These are phyloP conservation scores for Hylodesmum podocarpum DNA, from an alignment of 306 rosid species.

Conservation along the genomic window DNA sequence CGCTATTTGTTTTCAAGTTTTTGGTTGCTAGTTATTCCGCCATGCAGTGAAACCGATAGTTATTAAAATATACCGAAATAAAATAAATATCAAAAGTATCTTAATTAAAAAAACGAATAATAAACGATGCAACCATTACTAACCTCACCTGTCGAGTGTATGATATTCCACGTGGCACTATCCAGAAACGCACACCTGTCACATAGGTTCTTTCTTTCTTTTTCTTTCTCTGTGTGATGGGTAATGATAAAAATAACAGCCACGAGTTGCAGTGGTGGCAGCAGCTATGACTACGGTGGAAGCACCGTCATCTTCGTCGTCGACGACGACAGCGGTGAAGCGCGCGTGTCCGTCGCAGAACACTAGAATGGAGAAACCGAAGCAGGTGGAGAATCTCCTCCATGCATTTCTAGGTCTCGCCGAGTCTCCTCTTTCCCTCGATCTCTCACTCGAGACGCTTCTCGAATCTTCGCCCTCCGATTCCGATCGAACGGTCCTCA, in stretches of 20 bases:
- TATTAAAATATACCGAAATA: not conserved
- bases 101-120: not conserved
- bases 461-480: slow-evolving; percentile 60
- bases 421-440: slow-evolving; percentile 50
- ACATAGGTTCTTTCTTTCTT: not conserved
- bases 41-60: not conserved
- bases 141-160: not conserved
- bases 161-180: not conserved
- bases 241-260: not conserved
- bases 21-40: not conserved
- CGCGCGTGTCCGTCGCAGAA: slow-evolving; percentile 79
- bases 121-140: not conserved
- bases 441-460: slow-evolving; percentile 63
- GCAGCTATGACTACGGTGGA: slow-evolving; percentile 50
- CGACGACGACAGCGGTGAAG: slow-evolving; percentile 70
- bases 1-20: not conserved
- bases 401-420: slow-evolving; percentile 53
- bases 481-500: slow-evolving; percentile 59
- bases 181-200: not conserved
- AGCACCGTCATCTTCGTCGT: slow-evolving; percentile 46
- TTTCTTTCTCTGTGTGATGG: not conserved
- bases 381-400: slow-evolving; percentile 48
- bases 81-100: not conserved
- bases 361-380: slow-evolving; percentile 43
- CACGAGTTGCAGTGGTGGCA: slow-evolving; percentile 7